Percentiles rank a stretch among this genome's conserved stretches.
These are phyloP conservation scores for Aphanoascus verrucosus DNA, from an alignment of 2,329 filamentous ascomycete species.

Conservation along the genomic window DNA sequence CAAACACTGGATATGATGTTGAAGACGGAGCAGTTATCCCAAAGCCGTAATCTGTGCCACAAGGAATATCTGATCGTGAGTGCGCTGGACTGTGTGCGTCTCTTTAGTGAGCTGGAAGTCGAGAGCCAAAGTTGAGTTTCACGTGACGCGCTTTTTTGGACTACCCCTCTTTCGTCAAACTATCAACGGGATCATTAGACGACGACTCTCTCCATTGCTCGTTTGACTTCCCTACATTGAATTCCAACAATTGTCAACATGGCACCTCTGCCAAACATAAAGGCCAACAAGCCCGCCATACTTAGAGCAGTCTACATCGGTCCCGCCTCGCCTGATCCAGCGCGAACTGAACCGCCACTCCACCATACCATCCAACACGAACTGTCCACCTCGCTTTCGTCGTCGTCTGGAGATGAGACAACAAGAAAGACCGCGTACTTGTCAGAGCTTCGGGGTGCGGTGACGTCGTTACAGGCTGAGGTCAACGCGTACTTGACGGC, in stretches of 20 bases:
- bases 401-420: conserved; percentile 15
- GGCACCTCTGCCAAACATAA: conserved; percentile 15
- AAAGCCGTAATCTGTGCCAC: too few species aligned
- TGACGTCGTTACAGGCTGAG: conserved; percentile 44
- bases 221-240: too few species aligned
- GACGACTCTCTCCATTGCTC: too few species aligned
- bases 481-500: conserved; percentile 51
- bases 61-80: too few species aligned
- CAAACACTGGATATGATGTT: too few species aligned
- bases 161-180: too few species aligned
- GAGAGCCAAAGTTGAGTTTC: too few species aligned
- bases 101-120: too few species aligned
- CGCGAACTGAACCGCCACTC: conserved; percentile 15
- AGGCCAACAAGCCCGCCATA: conserved; percentile 10
- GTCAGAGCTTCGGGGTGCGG: conserved; percentile 39
- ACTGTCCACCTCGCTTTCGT: conserved; percentile 19
- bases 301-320: conserved; percentile 20
- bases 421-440: conserved; percentile 45
- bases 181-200: too few species aligned
- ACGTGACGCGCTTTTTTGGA: too few species aligned
- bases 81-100: too few species aligned
- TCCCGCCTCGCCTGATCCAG: conserved; percentile 19
- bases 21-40: too few species aligned
- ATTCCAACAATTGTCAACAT: conserved; percentile 2
- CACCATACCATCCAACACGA: conserved; percentile 27